Evolutionary conservation across 208 protist genomes (phyloP).

Genomic region (Leishmania braziliensis): DNA sequence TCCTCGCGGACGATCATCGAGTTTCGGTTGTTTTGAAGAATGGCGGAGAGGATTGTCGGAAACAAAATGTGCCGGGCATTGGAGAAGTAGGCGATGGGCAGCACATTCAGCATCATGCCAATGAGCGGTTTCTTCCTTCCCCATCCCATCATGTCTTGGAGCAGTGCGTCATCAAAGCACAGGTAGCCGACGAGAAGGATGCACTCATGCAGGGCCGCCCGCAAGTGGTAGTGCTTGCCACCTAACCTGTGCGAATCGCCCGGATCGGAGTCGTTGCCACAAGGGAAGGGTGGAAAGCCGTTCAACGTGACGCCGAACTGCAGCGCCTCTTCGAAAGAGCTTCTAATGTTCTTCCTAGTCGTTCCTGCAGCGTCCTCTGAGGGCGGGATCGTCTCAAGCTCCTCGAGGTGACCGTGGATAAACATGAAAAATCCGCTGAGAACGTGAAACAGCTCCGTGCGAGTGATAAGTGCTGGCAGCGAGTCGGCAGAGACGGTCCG

Average conservation of each 20-base stretch:
- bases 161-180: constrained; percentile 65
- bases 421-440: constrained; percentile 74
- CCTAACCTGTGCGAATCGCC: constrained; percentile 28
- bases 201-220: constrained; percentile 80
- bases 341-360: neutral
- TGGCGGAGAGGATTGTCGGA: constrained; percentile 64
- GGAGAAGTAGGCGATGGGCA: constrained; percentile 86
- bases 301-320: constrained; percentile 73
- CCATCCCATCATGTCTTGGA: constrained; percentile 87
- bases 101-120: constrained; percentile 54
- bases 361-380: constrained; percentile 19
- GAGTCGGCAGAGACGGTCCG: constrained; percentile 5
- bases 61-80: constrained; percentile 84
- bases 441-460: constrained; percentile 79
- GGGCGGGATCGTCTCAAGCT: constrained; percentile 57
- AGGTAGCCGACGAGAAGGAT: constrained; percentile 83
- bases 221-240: constrained; percentile 48
- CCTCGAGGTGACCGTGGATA: constrained; percentile 53
- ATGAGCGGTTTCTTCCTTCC: constrained; percentile 72
- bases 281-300: constrained; percentile 43
- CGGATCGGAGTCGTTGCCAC: neutral
- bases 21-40: constrained; percentile 62
- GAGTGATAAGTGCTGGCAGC: constrained; percentile 45
- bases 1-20: constrained; percentile 56
- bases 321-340: constrained; percentile 73